These are phyloP conservation scores for Phytophthora aleatoria DNA, from an alignment of 352 stramenopile species.

Conservation along the genomic window DNA sequence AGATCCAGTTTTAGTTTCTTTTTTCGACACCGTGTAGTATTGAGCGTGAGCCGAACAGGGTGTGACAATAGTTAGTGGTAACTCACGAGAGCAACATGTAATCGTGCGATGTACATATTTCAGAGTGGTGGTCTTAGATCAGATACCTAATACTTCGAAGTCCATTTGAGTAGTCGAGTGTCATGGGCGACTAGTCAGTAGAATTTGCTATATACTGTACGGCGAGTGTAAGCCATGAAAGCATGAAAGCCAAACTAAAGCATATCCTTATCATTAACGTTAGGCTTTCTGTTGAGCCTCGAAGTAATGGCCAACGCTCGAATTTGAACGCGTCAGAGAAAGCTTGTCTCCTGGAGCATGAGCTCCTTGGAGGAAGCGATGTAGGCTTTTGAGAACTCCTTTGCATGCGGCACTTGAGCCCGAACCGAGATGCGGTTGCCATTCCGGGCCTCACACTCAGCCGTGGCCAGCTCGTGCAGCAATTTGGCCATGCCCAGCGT, in stretches of 20 bases:
- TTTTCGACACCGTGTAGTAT: slow-evolving; percentile 27
- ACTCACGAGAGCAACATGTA: slow-evolving; percentile 24
- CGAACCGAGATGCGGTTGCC: slow-evolving; percentile 70
- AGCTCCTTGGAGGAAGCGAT: slow-evolving; percentile 72
- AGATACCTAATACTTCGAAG: neutral
- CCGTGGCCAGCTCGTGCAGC: slow-evolving; percentile 71
- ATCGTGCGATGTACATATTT: slow-evolving; percentile 27
- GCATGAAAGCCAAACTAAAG: no score
- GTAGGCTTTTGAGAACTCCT: slow-evolving; percentile 75
- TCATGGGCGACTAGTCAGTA: neutral
- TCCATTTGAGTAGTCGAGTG: slow-evolving; percentile 23
- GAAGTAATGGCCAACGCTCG: neutral
- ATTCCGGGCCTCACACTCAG: slow-evolving; percentile 65
- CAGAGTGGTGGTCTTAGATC: neutral
- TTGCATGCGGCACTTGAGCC: slow-evolving; percentile 44
- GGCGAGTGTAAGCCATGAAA: no score
- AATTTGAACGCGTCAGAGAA: slow-evolving; percentile 22
- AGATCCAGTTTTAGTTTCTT: slow-evolving; percentile 15
- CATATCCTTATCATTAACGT: no score
- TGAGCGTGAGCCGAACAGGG: slow-evolving; percentile 23
- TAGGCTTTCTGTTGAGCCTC: no score
- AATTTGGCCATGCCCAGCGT: slow-evolving; percentile 80
- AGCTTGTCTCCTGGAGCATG: slow-evolving; percentile 61
- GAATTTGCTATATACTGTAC: no score
- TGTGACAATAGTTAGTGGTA: slow-evolving; percentile 38